Base-by-base conservation (phyloP, 345 rosid species). In the Camelina laxa region DNA sequence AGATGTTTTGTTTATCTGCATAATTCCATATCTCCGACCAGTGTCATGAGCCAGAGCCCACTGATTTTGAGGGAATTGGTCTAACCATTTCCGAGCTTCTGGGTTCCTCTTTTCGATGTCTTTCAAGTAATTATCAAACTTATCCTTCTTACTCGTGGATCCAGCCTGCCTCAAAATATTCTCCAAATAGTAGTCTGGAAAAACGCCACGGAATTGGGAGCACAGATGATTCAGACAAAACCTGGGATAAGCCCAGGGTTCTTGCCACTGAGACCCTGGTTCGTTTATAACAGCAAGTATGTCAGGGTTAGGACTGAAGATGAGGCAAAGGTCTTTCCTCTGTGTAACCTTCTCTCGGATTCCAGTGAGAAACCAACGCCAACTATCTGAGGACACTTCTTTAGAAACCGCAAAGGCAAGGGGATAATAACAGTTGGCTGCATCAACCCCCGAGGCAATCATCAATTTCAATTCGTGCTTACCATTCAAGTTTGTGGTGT, bases 21-120 rank as follows among this genome's bases (percentile, higher is more conserved):
- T 15, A 1, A 33, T 0, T 35, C 65, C 47, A 0, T 70, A 70
- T 70, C 74, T 70, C 1, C 2, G 36, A 21, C 74, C 74, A 45
- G 3, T 20, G 74, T 70, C 58, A 47, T 70, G 66, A 59, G 47
- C 58, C 4, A 70, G 74, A 45, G 74, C 35, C 66, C 58, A 70
- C 48, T 70, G 13, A 47, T 47, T 15, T 15, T 15, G 66, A 33
- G 16, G 66, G 11, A 20, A 8, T 20, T 19, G 35, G 22, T 47
- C 57, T 14, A 70, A 49, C 58, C 74, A 70, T 15, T 15, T 57
- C 62, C 74, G 41, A 14, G 65, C 74, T 57, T 57, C 65, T 30
- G 65, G 33, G 2, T 47, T 44, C 17, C 17, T 6, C 30, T 44
- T 36, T 69, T 69, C 2, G 10, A 69, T 69, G 4, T 44, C 45